These are phyloP conservation scores for Coriolopsis trogii DNA, from an alignment of 1,284 basidiomycete species.

Conservation along the genomic window DNA sequence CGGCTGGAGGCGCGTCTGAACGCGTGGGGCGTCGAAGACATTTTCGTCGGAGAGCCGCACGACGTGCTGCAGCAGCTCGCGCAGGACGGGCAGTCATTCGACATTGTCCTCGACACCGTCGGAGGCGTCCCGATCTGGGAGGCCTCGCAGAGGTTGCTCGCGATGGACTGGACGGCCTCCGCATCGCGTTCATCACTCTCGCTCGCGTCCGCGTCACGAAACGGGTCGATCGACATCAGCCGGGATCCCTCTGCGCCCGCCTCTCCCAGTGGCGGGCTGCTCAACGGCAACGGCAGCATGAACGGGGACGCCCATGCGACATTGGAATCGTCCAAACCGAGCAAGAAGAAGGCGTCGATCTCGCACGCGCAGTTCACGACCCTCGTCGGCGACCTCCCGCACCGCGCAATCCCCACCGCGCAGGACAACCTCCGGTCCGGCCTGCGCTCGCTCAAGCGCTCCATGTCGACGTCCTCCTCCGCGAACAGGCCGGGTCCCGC, in stretches of 20 bases:
- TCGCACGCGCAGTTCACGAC: conserved; percentile 68
- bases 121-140: conserved; percentile 81
- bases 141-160: conserved; percentile 64
- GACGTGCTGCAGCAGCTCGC: conserved; percentile 56
- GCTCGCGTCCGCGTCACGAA: conserved; percentile 16
- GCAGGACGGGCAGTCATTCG: conserved; percentile 64
- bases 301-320: too few species aligned
- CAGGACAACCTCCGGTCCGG: conserved; percentile 74
- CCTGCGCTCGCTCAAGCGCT: conserved; percentile 58
- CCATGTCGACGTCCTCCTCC: conserved; percentile 30
- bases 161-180: conserved; percentile 23
- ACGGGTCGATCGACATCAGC: conserved; percentile 12
- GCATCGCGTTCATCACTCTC: conserved; percentile 21
- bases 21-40: conserved; percentile 67
- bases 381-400: conserved; percentile 67
- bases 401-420: conserved; percentile 63
- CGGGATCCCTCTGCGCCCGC: conserved; percentile 3
- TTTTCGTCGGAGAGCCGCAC: conserved; percentile 60
- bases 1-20: conserved; percentile 57
- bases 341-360: conserved; percentile 23
- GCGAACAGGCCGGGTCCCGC: conserved; percentile 8
- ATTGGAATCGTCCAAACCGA: conserved; percentile 6
- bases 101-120: conserved; percentile 80
- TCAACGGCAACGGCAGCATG: neutral
- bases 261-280: too few species aligned